Evolutionary conservation across 2,329 filamentous ascomycete genomes (phyloP).

Genomic region (Pseudonectria buxi): DNA sequence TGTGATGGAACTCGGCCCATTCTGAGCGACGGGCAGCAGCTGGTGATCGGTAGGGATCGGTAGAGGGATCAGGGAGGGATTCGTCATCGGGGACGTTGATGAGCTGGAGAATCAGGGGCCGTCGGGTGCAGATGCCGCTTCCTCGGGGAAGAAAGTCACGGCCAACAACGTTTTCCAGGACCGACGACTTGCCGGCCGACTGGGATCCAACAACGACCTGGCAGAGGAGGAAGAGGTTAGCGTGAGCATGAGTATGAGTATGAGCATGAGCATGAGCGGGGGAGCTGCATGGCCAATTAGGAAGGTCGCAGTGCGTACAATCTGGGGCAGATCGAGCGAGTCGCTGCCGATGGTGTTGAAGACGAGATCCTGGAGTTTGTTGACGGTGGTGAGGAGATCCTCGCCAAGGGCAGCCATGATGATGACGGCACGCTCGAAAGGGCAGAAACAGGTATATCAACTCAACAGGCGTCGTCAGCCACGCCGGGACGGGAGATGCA

Average conservation of each 20-base stretch:
- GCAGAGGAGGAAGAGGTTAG: neutral
- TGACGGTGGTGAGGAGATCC: conserved; percentile 90
- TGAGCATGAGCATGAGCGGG: conserved; percentile 11
- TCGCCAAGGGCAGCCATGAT: conserved; percentile 91
- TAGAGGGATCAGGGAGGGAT: conserved; percentile 55
- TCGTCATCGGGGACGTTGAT: conserved; percentile 89
- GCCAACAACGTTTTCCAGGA: conserved; percentile 97
- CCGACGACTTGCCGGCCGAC: conserved; percentile 96
- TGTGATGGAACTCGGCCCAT: conserved; percentile 96
- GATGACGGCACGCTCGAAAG: conserved; percentile 14
- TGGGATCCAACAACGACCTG: conserved; percentile 98
- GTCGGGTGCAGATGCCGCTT: conserved; percentile 90
- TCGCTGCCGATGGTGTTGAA: conserved; percentile 99
- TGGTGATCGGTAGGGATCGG: conserved; percentile 69
- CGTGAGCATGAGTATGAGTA: conserved; percentile 13
- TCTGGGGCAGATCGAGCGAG: conserved; percentile 93
- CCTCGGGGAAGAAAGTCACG: conserved; percentile 94
- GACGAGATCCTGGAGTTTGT: conserved; percentile 96
- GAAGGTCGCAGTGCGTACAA: conserved; percentile 55
- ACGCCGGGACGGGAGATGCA: neutral
- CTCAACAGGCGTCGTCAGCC: conserved; percentile 2
- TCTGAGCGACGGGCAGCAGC: conserved; percentile 59
- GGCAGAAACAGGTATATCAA: conserved; percentile 2
- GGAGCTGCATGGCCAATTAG: conserved; percentile 8
- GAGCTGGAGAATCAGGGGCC: conserved; percentile 92